Evolutionary conservation across 2,329 filamentous ascomycete species (phyloP).

Genomic region (Colletotrichum cuscutae): DNA sequence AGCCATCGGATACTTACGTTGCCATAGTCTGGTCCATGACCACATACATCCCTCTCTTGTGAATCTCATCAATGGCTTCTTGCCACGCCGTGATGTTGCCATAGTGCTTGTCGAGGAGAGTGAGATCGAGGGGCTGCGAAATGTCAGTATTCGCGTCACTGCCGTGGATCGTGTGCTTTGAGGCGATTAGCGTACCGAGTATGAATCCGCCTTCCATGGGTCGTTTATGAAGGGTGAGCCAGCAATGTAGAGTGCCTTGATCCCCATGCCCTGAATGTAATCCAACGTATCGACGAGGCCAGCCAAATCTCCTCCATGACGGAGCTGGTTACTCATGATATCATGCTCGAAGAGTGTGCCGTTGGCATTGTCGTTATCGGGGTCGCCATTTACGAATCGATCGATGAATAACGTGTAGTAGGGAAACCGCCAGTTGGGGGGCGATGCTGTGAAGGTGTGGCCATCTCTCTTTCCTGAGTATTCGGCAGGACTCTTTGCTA

Average conservation of each 20-base stretch:
- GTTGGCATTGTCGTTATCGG: constrained; percentile 71
- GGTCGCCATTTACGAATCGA: constrained; percentile 72
- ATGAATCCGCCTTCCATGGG: constrained; percentile 72
- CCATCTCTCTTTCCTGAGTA: constrained; percentile 67
- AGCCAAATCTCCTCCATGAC: constrained; percentile 69
- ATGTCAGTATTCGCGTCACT: constrained; percentile 38
- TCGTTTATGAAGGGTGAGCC: constrained; percentile 73
- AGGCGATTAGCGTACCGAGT: constrained; percentile 49
- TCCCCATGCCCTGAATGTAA: constrained; percentile 72
- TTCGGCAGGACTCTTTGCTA: constrained; percentile 64
- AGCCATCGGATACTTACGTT: constrained; percentile 18
- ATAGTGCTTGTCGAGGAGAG: constrained; percentile 71
- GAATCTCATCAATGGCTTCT: constrained; percentile 67
- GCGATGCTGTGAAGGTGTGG: constrained; percentile 64
- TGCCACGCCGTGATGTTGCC: constrained; percentile 69
- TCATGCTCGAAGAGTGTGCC: constrained; percentile 71
- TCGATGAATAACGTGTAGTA: constrained; percentile 74
- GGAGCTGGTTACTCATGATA: constrained; percentile 68
- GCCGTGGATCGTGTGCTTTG: not conserved
- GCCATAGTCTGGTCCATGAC: constrained; percentile 73
- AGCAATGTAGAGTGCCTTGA: constrained; percentile 71
- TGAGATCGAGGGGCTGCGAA: constrained; percentile 64
- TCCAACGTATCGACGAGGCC: constrained; percentile 70
- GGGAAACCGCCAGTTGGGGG: constrained; percentile 72
- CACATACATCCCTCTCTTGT: constrained; percentile 71